A percentile compares a stretch with the other conserved stretches of the same genome.
Evolutionary conservation across 139 green algal species (phyloP).

Genomic region (Tetradesmus lagerheimii): DNA sequence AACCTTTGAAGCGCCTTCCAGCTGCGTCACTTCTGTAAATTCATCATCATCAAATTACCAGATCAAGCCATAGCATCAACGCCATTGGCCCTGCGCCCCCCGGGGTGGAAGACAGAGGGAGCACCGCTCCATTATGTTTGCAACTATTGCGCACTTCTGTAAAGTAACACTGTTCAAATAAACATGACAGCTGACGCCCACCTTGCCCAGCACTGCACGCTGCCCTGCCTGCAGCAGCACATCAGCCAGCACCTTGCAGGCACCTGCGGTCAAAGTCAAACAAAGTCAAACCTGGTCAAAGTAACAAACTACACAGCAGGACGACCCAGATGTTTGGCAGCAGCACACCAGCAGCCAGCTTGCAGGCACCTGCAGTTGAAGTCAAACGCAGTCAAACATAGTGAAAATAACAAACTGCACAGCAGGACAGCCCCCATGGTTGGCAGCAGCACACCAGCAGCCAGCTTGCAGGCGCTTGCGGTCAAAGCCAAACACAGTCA

Average conservation of each 20-base stretch:
- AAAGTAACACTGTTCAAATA: no score
- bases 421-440: not conserved
- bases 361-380: not conserved
- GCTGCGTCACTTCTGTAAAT: no score
- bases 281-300: not conserved
- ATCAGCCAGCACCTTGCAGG: conserved; percentile 64
- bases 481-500: not conserved
- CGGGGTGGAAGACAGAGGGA: no score
- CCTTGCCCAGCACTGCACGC: conserved; percentile 76
- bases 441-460: conserved; percentile 59
- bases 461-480: conserved; percentile 54
- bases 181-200: conserved; percentile 14
- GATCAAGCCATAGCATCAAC: no score
- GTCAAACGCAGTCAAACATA: no score
- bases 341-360: not conserved
- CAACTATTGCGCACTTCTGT: no score
- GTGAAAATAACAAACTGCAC: no score
- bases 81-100: no score
- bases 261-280: conserved; percentile 28
- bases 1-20: no score
- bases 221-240: conserved; percentile 60
- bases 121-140: no score
- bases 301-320: not conserved
- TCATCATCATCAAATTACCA: no score
- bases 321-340: no score